Base-by-base conservation (phyloP, 2,329 filamentous ascomycete species). In the Cladorrhinum sp. region DNA sequence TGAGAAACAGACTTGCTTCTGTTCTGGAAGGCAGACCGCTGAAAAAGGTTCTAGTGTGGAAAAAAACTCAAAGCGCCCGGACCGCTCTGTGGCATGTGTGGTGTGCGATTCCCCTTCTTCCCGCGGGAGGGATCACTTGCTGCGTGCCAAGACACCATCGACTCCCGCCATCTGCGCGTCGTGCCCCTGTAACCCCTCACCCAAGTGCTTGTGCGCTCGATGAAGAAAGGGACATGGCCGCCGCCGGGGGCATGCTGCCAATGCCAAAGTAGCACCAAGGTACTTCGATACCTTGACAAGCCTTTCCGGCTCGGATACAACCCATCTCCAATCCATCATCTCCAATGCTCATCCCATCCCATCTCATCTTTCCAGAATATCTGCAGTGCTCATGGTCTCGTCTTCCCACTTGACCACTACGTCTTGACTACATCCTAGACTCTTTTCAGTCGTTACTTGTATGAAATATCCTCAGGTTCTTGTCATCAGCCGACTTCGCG, bases 401-500 rank as follows among this genome's bases (percentile, higher is more conserved):
- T n/a, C n/a, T n/a, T n/a, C n/a, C n/a, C n/a, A n/a, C 52, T 41
- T 22, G 18, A 55, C 29, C 22, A 27, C 22, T 22, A 13, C 22
- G n/a, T 22, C 18, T 52, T 58, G 48, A 45, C 25, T 16, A 27
- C 29, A 54, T 36, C 45, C 29, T 36, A 2, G 48, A 29, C 54
- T 16, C 51, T 53, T 58, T 57, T 53, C 45, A 32, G 50, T 58
- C 20, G 25, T 7, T 22, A 16, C 6, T 24, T 54, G 61, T 59
- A 61, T 60, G 50, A 64, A 63, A 65, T 55, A 62, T 59, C 62
- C 57, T 55, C 55, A 50, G 55, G 50, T 45, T 10, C 22, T 38
- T 24, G 32, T n/a, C 41, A 67, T 66, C 64, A 66, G 59, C 52
- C 61, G 50, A 38, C 32, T 55, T 64, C 38, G 61, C 61, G 64